Conservation (phyloP, 352 stramenopile species). For the Pelagophyceae sp. region DNA sequence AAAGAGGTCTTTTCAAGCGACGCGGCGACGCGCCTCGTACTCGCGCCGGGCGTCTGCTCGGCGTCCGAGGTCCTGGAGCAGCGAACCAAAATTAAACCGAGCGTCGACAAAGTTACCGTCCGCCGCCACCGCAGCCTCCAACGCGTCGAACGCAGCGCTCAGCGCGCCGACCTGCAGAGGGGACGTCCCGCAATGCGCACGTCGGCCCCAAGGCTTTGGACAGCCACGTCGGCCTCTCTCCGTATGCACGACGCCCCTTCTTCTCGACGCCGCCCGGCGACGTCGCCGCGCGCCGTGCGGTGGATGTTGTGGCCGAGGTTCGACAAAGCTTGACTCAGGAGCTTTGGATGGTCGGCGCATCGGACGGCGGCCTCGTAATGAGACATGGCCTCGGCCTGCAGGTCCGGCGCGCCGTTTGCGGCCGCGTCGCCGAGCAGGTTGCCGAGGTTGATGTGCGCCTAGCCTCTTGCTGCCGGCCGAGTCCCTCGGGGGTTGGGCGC, state of each 20-base stretch:
- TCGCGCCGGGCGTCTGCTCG: background rate
- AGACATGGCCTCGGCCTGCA: background rate
- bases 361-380: background rate
- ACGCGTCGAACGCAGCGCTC: background rate
- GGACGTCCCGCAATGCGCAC: background rate
- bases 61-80: background rate
- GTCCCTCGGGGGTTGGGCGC: no score
- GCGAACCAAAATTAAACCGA: conserved; percentile 14
- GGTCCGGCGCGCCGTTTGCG: background rate
- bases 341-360: background rate
- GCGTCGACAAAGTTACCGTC: conserved; percentile 22
- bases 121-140: background rate
- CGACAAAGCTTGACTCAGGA: background rate
- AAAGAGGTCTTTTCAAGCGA: background rate
- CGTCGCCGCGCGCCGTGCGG: background rate
- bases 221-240: no score
- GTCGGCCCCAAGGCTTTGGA: no score
- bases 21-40: conserved; percentile 8
- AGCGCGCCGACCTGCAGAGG: background rate
- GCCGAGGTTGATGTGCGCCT: conserved; percentile 10
- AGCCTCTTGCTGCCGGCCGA: background rate
- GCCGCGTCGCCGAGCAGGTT: background rate
- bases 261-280: no score
- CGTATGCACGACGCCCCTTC: no score
- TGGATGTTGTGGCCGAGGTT: background rate